Percentiles rank a stretch among this genome's conserved stretches.
Evolutionary conservation across 2,329 filamentous ascomycete species (phyloP).

Genomic region (Beauveria varroae): DNA sequence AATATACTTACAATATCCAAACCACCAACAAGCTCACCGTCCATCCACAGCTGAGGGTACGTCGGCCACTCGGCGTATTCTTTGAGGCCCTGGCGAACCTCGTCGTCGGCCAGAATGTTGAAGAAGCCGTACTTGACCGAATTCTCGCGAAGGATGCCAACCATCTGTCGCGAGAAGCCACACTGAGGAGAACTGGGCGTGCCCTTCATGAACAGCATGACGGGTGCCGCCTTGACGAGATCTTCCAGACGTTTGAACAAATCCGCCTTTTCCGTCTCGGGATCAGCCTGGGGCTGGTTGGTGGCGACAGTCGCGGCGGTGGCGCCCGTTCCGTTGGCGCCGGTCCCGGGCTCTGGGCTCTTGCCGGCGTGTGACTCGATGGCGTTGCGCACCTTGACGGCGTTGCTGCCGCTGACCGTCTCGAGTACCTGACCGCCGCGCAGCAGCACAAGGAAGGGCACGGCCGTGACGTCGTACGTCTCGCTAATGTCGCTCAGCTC

Average conservation of each 20-base stretch:
- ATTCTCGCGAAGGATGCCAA: constrained; percentile 78
- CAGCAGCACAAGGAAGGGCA: constrained; percentile 83
- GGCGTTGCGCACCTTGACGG: constrained; percentile 71
- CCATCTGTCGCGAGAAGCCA: constrained; percentile 86
- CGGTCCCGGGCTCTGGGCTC: constrained; percentile 22
- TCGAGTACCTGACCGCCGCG: constrained; percentile 70
- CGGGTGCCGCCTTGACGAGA: constrained; percentile 87
- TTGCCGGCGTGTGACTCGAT: constrained; percentile 73
- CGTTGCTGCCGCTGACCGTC: constrained; percentile 83
- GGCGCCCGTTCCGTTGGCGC: constrained; percentile 25
- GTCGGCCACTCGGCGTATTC: constrained; percentile 98
- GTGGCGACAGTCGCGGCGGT: constrained; percentile 32
- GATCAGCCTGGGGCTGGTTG: constrained; percentile 37
- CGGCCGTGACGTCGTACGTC: constrained; percentile 86
- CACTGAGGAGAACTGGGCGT: constrained; percentile 81
- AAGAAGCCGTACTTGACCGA: constrained; percentile 97
- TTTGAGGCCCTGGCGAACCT: constrained; percentile 93
- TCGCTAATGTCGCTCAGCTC: constrained; percentile 89
- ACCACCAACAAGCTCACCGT: constrained; percentile 84
- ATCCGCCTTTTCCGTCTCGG: constrained; percentile 68
- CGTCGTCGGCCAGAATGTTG: constrained; percentile 95
- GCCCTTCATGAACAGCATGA: constrained; percentile 99
- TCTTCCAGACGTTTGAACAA: constrained; percentile 72
- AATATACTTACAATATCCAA: constrained; percentile 76
- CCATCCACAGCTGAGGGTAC: constrained; percentile 89